Evolutionary conservation across 805 yeast genomes (phyloP).

Genomic region (Candida boidinii): DNA sequence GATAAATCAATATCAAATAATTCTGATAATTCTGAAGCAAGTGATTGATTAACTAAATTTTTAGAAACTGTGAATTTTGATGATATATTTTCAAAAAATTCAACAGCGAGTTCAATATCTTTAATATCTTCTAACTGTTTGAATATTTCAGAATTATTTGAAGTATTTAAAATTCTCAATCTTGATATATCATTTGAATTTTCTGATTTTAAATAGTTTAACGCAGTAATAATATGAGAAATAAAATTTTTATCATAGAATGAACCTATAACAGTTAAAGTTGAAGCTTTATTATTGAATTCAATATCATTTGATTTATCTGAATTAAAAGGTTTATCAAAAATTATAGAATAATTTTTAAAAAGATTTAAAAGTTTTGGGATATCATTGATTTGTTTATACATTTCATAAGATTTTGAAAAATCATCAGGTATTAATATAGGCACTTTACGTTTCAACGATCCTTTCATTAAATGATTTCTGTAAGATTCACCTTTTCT

Average conservation of each 20-base stretch:
- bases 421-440: constrained; percentile 38
- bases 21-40: too few relatives aligned
- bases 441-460: constrained; percentile 37
- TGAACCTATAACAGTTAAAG: constrained; percentile 54
- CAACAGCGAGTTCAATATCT: not conserved
- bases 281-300: constrained; percentile 2
- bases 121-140: too few relatives aligned
- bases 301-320: not conserved
- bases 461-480: constrained; percentile 32
- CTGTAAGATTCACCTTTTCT: constrained; percentile 22
- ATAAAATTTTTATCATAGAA: constrained; percentile 30
- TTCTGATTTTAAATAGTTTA: constrained; percentile 11
- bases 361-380: too few relatives aligned
- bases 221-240: constrained; percentile 33
- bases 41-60: too few relatives aligned
- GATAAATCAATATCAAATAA: constrained; percentile 2
- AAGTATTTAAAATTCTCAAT: constrained; percentile 13
- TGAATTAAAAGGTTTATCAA: not conserved
- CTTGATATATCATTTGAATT: constrained; percentile 10
- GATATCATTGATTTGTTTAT: too few relatives aligned
- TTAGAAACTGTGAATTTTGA: too few relatives aligned
- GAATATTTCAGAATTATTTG: not conserved
- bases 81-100: constrained; percentile 1
- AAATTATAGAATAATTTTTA: too few relatives aligned
- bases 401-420: constrained; percentile 1